These are phyloP conservation scores for Colletotrichum tanaceti DNA, from an alignment of 2,329 filamentous ascomycete genomes.

Conservation along the genomic window DNA sequence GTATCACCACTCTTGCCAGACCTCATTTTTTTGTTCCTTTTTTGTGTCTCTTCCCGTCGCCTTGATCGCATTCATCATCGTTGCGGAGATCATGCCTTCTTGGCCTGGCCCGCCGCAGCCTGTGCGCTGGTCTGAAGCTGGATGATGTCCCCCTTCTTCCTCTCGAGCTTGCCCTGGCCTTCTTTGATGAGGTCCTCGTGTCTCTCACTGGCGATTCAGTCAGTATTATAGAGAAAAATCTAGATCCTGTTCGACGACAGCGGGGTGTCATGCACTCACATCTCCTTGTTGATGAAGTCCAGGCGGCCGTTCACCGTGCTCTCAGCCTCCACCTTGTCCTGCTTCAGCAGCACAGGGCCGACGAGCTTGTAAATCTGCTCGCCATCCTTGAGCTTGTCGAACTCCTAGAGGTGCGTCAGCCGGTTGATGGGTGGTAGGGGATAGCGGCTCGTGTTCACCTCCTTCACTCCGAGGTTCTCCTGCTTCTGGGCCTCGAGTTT, in stretches of 20 bases:
- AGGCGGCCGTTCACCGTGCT: constrained; percentile 90
- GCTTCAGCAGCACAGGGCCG: constrained; percentile 92
- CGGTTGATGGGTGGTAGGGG: neutral
- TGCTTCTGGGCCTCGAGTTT: constrained; percentile 94
- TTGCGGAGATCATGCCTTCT: constrained; percentile 40
- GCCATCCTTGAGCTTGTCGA: constrained; percentile 79
- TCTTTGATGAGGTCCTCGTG: constrained; percentile 67
- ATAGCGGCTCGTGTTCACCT: constrained; percentile 60
- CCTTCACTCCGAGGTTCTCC: constrained; percentile 89
- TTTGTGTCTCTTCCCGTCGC: neutral
- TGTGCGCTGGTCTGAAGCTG: constrained; percentile 65
- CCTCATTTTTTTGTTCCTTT: constrained; percentile 17
- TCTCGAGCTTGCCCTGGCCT: constrained; percentile 66
- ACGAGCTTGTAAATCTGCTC: constrained; percentile 97
- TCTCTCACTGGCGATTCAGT: constrained; percentile 46
- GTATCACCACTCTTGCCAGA: constrained; percentile 37
- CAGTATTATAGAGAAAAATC: neutral
- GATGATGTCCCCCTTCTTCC: constrained; percentile 70
- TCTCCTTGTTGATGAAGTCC: constrained; percentile 93
- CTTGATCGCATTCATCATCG: neutral
- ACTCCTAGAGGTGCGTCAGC: constrained; percentile 71
- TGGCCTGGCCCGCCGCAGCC: constrained; percentile 51
- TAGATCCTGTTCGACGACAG: too few relatives aligned
- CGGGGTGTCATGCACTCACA: constrained; percentile 66
- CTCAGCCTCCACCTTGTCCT: constrained; percentile 90